A percentile compares a stretch with the other conserved stretches of the same genome.
These are phyloP conservation scores for Fraxinus greggii DNA, from an alignment of 305 asterid species.

Conservation along the genomic window DNA sequence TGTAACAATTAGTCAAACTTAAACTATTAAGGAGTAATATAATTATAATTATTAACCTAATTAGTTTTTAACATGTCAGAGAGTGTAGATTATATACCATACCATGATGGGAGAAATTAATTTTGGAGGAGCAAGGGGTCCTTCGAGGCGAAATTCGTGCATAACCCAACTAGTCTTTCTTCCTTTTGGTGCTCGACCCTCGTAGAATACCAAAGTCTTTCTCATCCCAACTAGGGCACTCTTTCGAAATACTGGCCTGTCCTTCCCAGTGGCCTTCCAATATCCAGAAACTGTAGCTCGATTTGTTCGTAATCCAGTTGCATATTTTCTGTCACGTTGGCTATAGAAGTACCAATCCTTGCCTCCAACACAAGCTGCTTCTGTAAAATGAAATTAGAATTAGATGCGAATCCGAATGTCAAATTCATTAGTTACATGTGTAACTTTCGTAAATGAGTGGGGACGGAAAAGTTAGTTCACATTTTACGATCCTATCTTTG, in stretches of 20 bases:
- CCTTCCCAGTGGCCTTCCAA: conserved; percentile 98
- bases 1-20: not conserved
- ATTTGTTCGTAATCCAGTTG: conserved; percentile 80
- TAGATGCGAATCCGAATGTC: not conserved
- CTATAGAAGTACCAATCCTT: conserved; percentile 85
- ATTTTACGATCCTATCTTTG: not conserved
- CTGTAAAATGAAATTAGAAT: conserved; percentile 30
- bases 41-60: conserved; percentile 21
- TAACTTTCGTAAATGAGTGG: not conserved
- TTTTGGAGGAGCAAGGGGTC: conserved; percentile 33
- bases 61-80: not conserved
- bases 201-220: conserved; percentile 67
- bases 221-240: conserved; percentile 68
- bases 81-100: not conserved
- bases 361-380: conserved; percentile 69
- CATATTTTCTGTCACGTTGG: conserved; percentile 78
- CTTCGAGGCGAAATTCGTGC: conserved; percentile 66
- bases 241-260: conserved; percentile 48
- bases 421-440: not conserved
- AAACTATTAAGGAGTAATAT: not conserved
- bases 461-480: not conserved
- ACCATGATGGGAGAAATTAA: conserved; percentile 25
- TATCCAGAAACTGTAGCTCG: conserved; percentile 83
- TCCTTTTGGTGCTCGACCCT: conserved; percentile 82
- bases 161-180: conserved; percentile 71